Evolutionary conservation across 768 basidiomycete genomes (phyloP), one percentile per base, ranked within the genome.

Genomic region (Cystoderma amianthinum): DNA sequence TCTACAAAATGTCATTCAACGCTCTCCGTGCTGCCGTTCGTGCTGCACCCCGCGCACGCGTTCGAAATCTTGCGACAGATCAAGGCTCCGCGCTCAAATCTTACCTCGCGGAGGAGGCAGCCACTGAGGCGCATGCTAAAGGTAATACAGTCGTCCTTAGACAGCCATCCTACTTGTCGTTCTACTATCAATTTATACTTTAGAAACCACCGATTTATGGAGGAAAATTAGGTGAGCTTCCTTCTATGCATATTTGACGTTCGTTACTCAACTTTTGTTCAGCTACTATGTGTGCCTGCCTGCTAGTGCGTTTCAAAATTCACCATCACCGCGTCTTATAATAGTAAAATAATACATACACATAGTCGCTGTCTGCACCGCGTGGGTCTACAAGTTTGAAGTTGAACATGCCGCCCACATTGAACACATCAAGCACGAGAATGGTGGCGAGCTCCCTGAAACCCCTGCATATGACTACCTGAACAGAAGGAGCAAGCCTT

Each of bases 201-300:
- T 52, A 92, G 89, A 80, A 44, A 84, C 87, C 20, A 66, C 83
- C 38, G 71, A 82, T 42, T 76, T 92, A 49, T 92, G 89, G 89
- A 80, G 86, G 56, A 89, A 82, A 68, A 86, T 92, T 60, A 85
- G 85, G 87, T 84, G 56, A 38, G 74, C 57, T 19, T 20, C 2
- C 36, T 19, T 28, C 17, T 10, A 2, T 39, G 20, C 36, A n/a
- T 32, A 9, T 35, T 39, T 44, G 20, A 32, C 28, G 33, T 45
- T 50, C 33, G 37, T 49, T 41, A 22, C 35, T 37, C 48, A 35
- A 58, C 34, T 21, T 21, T 37, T 25, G 24, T 64, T 64, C 47
- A 90, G 89, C 62, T 76, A 72, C 68, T 91, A 74, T 49, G 80
- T 80, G 46, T 88, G 85, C 55, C 32, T 82, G 43, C 89, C 89